These are phyloP conservation scores for Sporothrix phasma DNA, from an alignment of 2,329 filamentous ascomycete species.

Conservation along the genomic window DNA sequence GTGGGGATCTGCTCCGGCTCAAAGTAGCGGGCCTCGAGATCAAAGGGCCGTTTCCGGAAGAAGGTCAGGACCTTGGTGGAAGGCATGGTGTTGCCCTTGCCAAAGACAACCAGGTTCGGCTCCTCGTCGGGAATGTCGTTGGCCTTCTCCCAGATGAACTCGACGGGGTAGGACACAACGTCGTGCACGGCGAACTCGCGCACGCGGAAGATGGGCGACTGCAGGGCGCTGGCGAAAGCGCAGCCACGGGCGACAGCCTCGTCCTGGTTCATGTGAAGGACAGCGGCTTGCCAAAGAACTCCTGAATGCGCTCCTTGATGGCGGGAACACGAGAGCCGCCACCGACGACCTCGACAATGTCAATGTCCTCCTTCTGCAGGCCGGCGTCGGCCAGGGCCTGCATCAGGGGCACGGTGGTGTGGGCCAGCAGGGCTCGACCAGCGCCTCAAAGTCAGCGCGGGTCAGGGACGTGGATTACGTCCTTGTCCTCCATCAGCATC, in stretches of 20 bases:
- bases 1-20: slow-evolving; percentile 79
- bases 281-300: slow-evolving; percentile 85
- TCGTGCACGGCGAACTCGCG: slow-evolving; percentile 97
- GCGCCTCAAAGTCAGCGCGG: slow-evolving; percentile 84
- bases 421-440: slow-evolving; percentile 77
- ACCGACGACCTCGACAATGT: slow-evolving; percentile 85
- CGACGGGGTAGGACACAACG: slow-evolving; percentile 95
- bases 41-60: slow-evolving; percentile 96
- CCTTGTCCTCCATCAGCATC: slow-evolving; percentile 95
- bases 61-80: slow-evolving; percentile 99
- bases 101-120: slow-evolving; percentile 93
- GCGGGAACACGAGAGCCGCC: slow-evolving; percentile 88
- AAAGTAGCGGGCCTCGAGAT: slow-evolving; percentile 88
- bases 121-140: slow-evolving; percentile 97
- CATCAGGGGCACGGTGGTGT: slow-evolving; percentile 66
- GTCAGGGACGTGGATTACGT: slow-evolving; percentile 83
- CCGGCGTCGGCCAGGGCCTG: slow-evolving; percentile 91
- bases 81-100: slow-evolving; percentile 91
- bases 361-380: slow-evolving; percentile 84
- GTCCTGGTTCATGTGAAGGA: slow-evolving; percentile 98
- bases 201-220: slow-evolving; percentile 95
- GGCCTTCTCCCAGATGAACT: slow-evolving; percentile 98
- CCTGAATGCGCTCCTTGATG: slow-evolving; percentile 79
- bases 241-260: slow-evolving; percentile 93
- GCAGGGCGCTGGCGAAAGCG: slow-evolving; percentile 94